Evolutionary conservation across 257 asterid genomes (phyloP).

Genomic region (Solanum corneliomulleri): DNA sequence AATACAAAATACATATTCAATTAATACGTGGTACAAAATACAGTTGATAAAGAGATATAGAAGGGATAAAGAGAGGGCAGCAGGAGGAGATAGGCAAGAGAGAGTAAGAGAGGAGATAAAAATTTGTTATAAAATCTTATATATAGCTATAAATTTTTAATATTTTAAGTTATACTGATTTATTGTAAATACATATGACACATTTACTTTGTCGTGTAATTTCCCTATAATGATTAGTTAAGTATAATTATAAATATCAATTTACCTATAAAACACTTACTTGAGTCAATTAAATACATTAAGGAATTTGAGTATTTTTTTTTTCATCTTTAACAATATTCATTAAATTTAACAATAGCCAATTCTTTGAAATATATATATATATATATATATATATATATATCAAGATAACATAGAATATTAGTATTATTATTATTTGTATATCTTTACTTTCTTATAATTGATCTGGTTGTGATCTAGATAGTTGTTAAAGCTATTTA

Average conservation of each 20-base stretch:
- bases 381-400: neutral
- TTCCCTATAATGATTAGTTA: neutral
- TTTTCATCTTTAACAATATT: neutral
- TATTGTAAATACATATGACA: neutral
- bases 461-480: neutral
- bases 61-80: too few species aligned
- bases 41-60: too few species aligned
- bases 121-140: neutral
- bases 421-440: neutral
- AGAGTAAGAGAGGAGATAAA: neutral
- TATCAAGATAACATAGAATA: neutral
- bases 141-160: too few species aligned
- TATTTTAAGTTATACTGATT: neutral
- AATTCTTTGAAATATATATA: neutral
- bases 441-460: neutral
- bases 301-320: neutral
- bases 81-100: neutral
- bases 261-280: neutral
- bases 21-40: too few species aligned
- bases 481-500: neutral
- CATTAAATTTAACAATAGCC: neutral
- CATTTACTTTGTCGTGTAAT: too few species aligned
- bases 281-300: neutral
- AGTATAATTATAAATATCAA: neutral
- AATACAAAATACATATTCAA: too few species aligned